Percentiles rank a stretch among this genome's conserved stretches.
phyloP scores from a whole-genome alignment of 805 yeast genomes.

The Candida endomychidarum region DNA sequence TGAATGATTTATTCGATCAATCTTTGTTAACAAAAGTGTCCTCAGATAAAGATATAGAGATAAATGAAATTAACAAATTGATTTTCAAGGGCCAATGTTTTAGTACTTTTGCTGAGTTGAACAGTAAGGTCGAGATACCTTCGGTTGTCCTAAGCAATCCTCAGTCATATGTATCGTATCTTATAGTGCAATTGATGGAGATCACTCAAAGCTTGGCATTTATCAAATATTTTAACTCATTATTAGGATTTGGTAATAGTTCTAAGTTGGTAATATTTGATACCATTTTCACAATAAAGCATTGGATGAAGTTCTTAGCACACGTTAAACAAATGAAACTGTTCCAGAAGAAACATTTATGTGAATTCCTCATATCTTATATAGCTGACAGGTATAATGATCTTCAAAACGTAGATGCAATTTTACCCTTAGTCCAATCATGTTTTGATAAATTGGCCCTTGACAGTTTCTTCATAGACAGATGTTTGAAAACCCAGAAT shows the following conservation, averaged over 20 bases:
- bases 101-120: slow-evolving; percentile 26
- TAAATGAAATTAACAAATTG: slow-evolving; percentile 36
- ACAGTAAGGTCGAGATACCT: neutral
- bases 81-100: slow-evolving; percentile 35
- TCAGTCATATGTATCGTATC: slow-evolving; percentile 7
- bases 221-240: slow-evolving; percentile 20
- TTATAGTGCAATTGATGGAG: slow-evolving; percentile 7
- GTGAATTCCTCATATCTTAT: slow-evolving; percentile 18
- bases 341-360: slow-evolving; percentile 25
- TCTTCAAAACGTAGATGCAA: slow-evolving; percentile 3
- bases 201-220: neutral
- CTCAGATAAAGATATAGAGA: slow-evolving; percentile 11
- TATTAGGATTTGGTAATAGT: slow-evolving; percentile 21
- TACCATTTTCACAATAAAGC: slow-evolving; percentile 19
- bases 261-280: slow-evolving; percentile 21
- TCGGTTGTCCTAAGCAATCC: neutral
- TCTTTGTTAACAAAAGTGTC: slow-evolving; percentile 4
- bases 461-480: slow-evolving; percentile 23
- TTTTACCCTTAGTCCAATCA: slow-evolving; percentile 13
- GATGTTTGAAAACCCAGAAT: slow-evolving; percentile 17
- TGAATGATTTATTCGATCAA: slow-evolving; percentile 10
- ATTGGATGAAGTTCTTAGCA: slow-evolving; percentile 20
- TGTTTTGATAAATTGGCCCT: slow-evolving; percentile 17
- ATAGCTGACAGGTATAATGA: slow-evolving; percentile 11
- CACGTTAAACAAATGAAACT: slow-evolving; percentile 22